Evolutionary conservation across 1,139 yeast species (phyloP).

Genomic region (Kurtzmaniella quercitrusa): DNA sequence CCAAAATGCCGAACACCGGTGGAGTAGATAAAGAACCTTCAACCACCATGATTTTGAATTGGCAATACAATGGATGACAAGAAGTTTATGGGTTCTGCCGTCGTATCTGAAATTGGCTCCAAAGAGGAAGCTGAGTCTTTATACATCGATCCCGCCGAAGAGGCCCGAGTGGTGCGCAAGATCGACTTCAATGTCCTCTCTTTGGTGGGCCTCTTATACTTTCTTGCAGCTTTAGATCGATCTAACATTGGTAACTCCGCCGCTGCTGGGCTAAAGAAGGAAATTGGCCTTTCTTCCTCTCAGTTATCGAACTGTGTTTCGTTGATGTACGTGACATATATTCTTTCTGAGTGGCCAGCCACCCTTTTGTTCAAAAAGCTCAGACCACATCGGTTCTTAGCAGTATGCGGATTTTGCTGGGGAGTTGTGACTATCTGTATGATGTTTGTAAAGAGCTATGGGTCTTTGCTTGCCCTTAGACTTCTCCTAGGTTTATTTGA

Average conservation of each 20-base stretch:
- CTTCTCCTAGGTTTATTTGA: slow-evolving; percentile 20
- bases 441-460: slow-evolving; percentile 14
- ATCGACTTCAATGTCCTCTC: slow-evolving; percentile 16
- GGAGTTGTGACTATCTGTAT: slow-evolving; percentile 16
- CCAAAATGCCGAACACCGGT: neutral
- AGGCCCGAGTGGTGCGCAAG: slow-evolving; percentile 9
- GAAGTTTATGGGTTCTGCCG: neutral
- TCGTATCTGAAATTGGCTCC: neutral
- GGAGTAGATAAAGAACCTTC: neutral
- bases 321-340: slow-evolving; percentile 18
- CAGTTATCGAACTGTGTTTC: slow-evolving; percentile 19
- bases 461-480: slow-evolving; percentile 14
- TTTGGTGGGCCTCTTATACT: slow-evolving; percentile 16
- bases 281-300: slow-evolving; percentile 11
- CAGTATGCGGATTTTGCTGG: slow-evolving; percentile 16
- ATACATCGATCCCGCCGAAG: slow-evolving; percentile 3
- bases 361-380: slow-evolving; percentile 14
- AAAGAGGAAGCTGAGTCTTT: neutral
- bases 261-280: slow-evolving; percentile 18
- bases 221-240: slow-evolving; percentile 21
- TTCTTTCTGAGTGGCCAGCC: slow-evolving; percentile 14
- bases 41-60: neutral
- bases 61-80: neutral
- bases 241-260: slow-evolving; percentile 24
- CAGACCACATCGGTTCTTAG: slow-evolving; percentile 15